Evolutionary conservation across 352 stramenopile species (phyloP).

Genomic region (Peronosclerospora sorghi): DNA sequence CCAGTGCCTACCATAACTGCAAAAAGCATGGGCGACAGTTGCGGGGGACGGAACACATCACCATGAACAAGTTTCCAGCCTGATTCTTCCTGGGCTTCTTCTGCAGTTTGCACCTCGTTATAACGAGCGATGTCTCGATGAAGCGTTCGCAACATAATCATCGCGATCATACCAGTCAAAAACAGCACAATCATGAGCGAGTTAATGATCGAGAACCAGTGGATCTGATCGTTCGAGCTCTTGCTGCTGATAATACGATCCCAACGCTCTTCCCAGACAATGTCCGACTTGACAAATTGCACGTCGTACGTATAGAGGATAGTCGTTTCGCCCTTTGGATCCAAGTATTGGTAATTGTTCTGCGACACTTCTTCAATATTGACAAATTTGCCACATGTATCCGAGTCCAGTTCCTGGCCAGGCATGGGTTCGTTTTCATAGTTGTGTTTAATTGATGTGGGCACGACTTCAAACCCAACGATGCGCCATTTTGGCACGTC

Average conservation of each 20-base stretch:
- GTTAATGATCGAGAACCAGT: constrained; percentile 99
- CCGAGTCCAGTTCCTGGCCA: constrained; percentile 67
- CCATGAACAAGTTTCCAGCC: constrained; percentile 96
- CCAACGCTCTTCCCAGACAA: constrained; percentile 96
- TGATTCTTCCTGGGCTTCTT: constrained; percentile 92
- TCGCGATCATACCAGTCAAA: constrained; percentile 97
- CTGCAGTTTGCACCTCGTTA: constrained; percentile 91
- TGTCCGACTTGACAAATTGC: constrained; percentile 89
- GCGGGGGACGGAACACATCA: constrained; percentile 97
- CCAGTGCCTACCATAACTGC: constrained; percentile 93
- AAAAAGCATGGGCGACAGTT: constrained; percentile 89
- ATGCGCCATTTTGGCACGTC: constrained; percentile 75
- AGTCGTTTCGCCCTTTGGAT: constrained; percentile 50
- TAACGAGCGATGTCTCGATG: constrained; percentile 96
- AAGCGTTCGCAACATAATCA: constrained; percentile 99
- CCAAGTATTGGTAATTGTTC: constrained; percentile 78
- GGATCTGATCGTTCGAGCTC: constrained; percentile 96
- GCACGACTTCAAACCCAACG: constrained; percentile 94
- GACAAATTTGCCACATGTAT: constrained; percentile 84
- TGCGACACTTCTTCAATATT: constrained; percentile 75
- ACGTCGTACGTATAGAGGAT: constrained; percentile 99
- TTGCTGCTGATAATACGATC: constrained; percentile 97
- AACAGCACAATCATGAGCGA: constrained; percentile 99
- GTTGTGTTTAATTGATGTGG: constrained; percentile 90
- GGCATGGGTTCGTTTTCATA: constrained; percentile 77